Evolutionary conservation across 2,329 filamentous ascomycete species (phyloP).

Genomic region (Phoma herbarum): DNA sequence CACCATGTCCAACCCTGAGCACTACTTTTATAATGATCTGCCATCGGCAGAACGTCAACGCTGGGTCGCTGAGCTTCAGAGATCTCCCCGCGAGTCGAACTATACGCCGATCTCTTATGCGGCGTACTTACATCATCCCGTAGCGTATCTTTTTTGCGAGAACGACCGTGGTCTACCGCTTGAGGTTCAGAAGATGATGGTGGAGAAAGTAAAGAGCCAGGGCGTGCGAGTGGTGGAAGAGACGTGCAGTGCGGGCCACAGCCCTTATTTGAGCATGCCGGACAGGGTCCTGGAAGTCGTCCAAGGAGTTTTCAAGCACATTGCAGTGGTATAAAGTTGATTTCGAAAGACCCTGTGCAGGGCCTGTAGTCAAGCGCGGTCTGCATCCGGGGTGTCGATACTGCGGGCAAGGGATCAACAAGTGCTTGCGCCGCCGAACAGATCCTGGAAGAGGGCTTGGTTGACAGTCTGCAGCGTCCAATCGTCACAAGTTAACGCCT

Average conservation of each 20-base stretch:
- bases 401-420: background rate
- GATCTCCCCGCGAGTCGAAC: background rate
- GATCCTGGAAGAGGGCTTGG: background rate
- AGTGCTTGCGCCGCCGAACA: background rate
- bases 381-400: no score
- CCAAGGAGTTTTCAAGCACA: background rate
- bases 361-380: background rate
- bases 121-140: background rate
- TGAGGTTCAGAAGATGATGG: background rate
- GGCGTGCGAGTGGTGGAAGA: background rate
- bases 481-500: constrained; percentile 7
- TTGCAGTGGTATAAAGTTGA: background rate
- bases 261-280: background rate
- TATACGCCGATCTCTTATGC: background rate
- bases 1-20: background rate
- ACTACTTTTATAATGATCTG: background rate
- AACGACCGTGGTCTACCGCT: background rate
- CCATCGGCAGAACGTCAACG: background rate
- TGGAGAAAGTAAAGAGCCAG: background rate
- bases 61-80: background rate
- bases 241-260: background rate
- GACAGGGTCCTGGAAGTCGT: background rate
- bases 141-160: background rate
- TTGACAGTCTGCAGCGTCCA: constrained; percentile 29
- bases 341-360: background rate